A percentile compares a stretch with the other conserved stretches of the same genome.
Conservation (phyloP, 2,329 filamentous ascomycete species). For the Diaporthe batatas region DNA sequence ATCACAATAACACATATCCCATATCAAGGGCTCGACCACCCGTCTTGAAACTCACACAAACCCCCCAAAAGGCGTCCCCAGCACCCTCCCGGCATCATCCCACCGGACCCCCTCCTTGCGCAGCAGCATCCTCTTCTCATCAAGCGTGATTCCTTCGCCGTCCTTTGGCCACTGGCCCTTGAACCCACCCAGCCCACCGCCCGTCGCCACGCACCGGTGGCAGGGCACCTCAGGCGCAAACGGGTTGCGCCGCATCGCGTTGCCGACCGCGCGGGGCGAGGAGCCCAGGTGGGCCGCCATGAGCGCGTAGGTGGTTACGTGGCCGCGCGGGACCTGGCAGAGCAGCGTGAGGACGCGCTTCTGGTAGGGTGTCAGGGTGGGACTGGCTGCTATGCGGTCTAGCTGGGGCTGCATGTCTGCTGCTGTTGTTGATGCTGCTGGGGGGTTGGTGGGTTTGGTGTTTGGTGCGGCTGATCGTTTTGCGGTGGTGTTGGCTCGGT, state of each 20-base stretch:
- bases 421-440: background rate
- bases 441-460: background rate
- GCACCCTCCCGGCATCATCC: conserved; percentile 69
- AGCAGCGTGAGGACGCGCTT: conserved; percentile 78
- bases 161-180: conserved; percentile 74
- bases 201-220: conserved; percentile 82
- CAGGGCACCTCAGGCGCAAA: conserved; percentile 88
- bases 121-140: conserved; percentile 74
- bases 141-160: conserved; percentile 72
- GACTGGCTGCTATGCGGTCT: conserved; percentile 58
- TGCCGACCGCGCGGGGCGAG: conserved; percentile 82
- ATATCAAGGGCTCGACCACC: background rate
- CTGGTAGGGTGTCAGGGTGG: conserved; percentile 66
- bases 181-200: conserved; percentile 79
- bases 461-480: background rate
- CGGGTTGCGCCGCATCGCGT: conserved; percentile 81
- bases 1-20: background rate
- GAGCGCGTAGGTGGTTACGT: conserved; percentile 82
- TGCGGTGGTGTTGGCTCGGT: conserved; percentile 31
- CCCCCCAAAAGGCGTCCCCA: conserved; percentile 67
- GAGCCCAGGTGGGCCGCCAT: conserved; percentile 77
- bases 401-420: conserved; percentile 57
- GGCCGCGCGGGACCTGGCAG: conserved; percentile 81
- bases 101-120: conserved; percentile 75
- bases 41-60: conserved; percentile 53